phyloP scores from a whole-genome alignment of 1,284 basidiomycete genomes.

The Irpex sp. region DNA sequence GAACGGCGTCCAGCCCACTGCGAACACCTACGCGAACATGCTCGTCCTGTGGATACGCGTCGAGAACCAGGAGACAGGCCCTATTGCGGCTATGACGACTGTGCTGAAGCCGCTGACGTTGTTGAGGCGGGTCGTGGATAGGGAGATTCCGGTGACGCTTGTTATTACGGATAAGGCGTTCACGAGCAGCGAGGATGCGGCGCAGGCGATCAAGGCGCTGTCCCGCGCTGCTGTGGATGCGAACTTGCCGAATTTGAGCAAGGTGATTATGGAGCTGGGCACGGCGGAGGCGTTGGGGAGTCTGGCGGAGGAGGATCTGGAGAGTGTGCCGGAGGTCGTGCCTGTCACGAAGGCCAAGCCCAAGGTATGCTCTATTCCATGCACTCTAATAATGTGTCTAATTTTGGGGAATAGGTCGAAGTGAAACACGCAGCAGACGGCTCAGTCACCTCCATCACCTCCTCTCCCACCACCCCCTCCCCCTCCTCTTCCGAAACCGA shows the following conservation, averaged over 20 bases:
- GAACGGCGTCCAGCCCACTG: slow-evolving; percentile 3
- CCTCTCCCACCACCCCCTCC: too few relatives aligned
- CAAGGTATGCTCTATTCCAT: slow-evolving; percentile 23
- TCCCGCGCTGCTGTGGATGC: slow-evolving; percentile 58
- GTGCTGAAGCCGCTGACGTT: slow-evolving; percentile 33
- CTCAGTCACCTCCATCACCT: too few relatives aligned
- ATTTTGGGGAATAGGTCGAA: slow-evolving; percentile 6
- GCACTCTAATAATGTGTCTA: not conserved
- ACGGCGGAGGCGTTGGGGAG: slow-evolving; percentile 46
- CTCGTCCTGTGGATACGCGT: slow-evolving; percentile 51
- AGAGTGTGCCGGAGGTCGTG: slow-evolving; percentile 52
- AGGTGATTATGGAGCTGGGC: slow-evolving; percentile 54
- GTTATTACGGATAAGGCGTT: slow-evolving; percentile 60
- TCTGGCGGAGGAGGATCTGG: slow-evolving; percentile 39
- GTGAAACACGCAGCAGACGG: slow-evolving; percentile 20
- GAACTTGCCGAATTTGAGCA: slow-evolving; percentile 45
- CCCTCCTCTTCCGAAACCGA: slow-evolving; percentile 17
- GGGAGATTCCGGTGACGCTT: slow-evolving; percentile 46
- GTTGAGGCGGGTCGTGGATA: slow-evolving; percentile 45
- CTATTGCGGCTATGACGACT: slow-evolving; percentile 19
- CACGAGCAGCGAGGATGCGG: slow-evolving; percentile 49
- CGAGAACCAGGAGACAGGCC: slow-evolving; percentile 30
- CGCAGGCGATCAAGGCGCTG: slow-evolving; percentile 50
- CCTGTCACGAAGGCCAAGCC: slow-evolving; percentile 40
- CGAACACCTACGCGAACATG: slow-evolving; percentile 66